phyloP scores from a whole-genome alignment of 768 basidiomycete species.

The Boletales sp. region DNA sequence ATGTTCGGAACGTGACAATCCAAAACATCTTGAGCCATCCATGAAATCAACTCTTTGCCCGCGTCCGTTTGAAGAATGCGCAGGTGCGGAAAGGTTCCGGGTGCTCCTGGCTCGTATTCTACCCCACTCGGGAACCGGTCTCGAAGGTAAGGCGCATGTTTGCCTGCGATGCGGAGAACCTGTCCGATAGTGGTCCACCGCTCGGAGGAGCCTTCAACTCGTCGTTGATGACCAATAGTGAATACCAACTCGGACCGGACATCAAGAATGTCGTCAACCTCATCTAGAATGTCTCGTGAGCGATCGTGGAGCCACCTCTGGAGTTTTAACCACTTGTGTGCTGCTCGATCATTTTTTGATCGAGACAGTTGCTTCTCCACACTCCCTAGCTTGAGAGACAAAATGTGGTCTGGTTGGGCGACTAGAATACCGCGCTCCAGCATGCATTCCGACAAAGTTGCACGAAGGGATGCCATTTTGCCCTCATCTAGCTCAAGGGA shows the following conservation, averaged over 20 bases:
- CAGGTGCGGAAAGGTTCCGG: slow-evolving; percentile 8
- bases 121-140: slow-evolving; percentile 6
- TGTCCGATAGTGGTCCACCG: slow-evolving; percentile 43
- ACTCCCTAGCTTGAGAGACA: slow-evolving; percentile 44
- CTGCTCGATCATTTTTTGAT: slow-evolving; percentile 12
- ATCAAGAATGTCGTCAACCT: slow-evolving; percentile 38
- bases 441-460: slow-evolving; percentile 29
- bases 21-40: slow-evolving; percentile 9
- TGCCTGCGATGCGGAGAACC: slow-evolving; percentile 30
- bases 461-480: slow-evolving; percentile 10
- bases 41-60: slow-evolving; percentile 3
- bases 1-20: slow-evolving; percentile 3
- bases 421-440: slow-evolving; percentile 38
- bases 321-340: slow-evolving; percentile 16
- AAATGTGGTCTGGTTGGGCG: slow-evolving; percentile 48
- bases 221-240: slow-evolving; percentile 36
- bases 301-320: slow-evolving; percentile 19
- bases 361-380: slow-evolving; percentile 8
- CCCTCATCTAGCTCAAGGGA: slow-evolving; percentile 17
- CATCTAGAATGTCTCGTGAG: slow-evolving; percentile 20
- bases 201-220: slow-evolving; percentile 38
- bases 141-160: slow-evolving; percentile 1
- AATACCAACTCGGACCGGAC: slow-evolving; percentile 48
- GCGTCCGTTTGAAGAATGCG: slow-evolving; percentile 12
- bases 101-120: background rate